Evolutionary conservation across 805 yeast species (phyloP).

Genomic region (Ogataea pini): DNA sequence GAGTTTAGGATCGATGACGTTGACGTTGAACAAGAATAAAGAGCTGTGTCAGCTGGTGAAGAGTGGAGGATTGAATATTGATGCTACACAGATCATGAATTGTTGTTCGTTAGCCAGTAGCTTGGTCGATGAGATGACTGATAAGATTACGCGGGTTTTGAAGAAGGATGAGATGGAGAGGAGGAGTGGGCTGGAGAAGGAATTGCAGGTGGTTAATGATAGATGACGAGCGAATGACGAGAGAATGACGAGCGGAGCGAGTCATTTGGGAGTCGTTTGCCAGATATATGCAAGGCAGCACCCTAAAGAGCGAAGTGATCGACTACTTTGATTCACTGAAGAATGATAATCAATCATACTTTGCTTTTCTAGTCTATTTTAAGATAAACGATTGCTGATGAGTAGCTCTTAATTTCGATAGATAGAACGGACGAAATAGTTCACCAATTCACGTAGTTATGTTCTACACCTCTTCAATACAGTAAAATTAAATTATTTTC

Average conservation of each 20-base stretch:
- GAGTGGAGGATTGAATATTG: slow-evolving; percentile 86
- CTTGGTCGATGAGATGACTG: slow-evolving; percentile 65
- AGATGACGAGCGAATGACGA: slow-evolving; percentile 16
- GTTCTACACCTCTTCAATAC: too few species aligned
- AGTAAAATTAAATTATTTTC: too few species aligned
- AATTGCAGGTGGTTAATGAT: slow-evolving; percentile 35
- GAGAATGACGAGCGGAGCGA: neutral
- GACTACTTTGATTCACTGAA: too few species aligned
- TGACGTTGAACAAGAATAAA: slow-evolving; percentile 85
- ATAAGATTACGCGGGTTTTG: slow-evolving; percentile 56
- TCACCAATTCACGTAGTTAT: too few species aligned
- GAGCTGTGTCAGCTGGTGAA: slow-evolving; percentile 89
- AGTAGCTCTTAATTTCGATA: too few species aligned
- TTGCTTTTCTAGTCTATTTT: too few species aligned
- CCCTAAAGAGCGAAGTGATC: too few species aligned
- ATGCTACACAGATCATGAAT: slow-evolving; percentile 64
- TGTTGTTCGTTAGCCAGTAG: slow-evolving; percentile 67
- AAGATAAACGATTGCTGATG: too few species aligned
- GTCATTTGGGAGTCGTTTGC: too few species aligned
- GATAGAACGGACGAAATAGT: too few species aligned
- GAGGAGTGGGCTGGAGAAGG: slow-evolving; percentile 26
- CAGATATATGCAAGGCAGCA: too few species aligned
- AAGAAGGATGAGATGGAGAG: slow-evolving; percentile 48
- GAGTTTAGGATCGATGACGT: slow-evolving; percentile 76
- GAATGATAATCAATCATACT: too few species aligned